Evolutionary conservation across 2,329 filamentous ascomycete genomes (phyloP).

Genomic region (Ceratocystis cacaofunesta): DNA sequence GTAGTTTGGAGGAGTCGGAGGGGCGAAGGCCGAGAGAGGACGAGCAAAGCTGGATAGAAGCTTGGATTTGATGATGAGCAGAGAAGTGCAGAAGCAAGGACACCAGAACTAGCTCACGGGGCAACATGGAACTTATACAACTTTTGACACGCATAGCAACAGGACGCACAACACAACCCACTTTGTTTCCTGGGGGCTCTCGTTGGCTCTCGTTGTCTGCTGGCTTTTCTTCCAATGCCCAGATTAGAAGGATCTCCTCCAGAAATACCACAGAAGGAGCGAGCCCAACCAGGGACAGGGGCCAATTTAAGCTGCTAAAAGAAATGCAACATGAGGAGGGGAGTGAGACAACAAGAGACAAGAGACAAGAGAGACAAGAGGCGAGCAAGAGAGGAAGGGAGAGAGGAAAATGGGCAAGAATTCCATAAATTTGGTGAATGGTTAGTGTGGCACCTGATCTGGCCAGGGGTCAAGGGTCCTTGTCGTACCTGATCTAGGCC

Average conservation of each 20-base stretch:
- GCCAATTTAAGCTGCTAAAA: neutral
- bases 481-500: neutral
- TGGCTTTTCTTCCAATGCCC: neutral
- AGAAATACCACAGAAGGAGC: neutral
- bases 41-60: neutral
- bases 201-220: neutral
- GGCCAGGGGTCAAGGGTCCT: neutral
- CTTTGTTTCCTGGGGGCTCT: neutral
- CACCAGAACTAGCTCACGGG: neutral
- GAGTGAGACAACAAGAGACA: neutral
- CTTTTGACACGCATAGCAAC: neutral
- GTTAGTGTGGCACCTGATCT: neutral
- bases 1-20: neutral
- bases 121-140: constrained; percentile 1
- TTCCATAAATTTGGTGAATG: neutral
- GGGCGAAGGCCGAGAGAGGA: neutral
- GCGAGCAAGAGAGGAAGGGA: too few species aligned
- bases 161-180: neutral
- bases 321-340: neutral
- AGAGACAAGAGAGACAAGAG: neutral
- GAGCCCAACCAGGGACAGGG: neutral
- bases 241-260: constrained; percentile 3
- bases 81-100: neutral
- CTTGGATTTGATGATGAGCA: neutral
- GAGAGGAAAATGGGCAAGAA: neutral